Base-by-base conservation (phyloP, 2,329 filamentous ascomycete genomes). In the Parafenestella ontariensis region DNA sequence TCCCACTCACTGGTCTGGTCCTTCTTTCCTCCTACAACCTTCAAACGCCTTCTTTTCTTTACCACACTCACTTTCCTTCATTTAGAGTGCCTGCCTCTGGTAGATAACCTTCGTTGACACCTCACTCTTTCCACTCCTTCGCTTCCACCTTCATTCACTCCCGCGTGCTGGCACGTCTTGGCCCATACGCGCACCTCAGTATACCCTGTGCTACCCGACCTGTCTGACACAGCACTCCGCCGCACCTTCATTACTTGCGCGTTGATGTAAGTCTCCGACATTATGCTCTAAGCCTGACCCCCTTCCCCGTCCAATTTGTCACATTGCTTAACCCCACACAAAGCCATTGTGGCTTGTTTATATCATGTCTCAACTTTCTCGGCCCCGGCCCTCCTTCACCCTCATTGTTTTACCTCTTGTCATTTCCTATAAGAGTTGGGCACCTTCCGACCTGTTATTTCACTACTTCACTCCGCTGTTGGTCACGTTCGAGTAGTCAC, bases 141-240 rank as follows among this genome's bases (percentile, higher is more conserved):
- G 58, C 50, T 26, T 26, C 6, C 20, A 17, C 23, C 21, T 62
- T 59, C 55, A 58, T 63, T 61, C 52, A 56, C 49, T 47, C 50
- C 53, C 59, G 34, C 69, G 73, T 75, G 72, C 73, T 73, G 73
- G 72, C 72, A 74, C 73, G 71, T 71, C 70, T 74, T 74, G 71
- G 69, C 70, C 64, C 57, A 61, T 58, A 70, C 69, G 62, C 59
- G 55, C 58, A 68, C 46, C 56, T 62, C 57, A 58, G 67, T 62
- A 60, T 46, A 61, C 41, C 13, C 36, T 17, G 36, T 40, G 36
- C 18, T 40, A 40, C 58, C 51, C 43, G 59, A 48, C 47, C 46
- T 59, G 54, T 53, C 61, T 62, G 61, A 67, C 55, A 69, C 66
- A 66, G 51, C 40, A 55, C 49, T 60, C 56, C 59, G 63, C 64